These are phyloP conservation scores for Tolypocladium capitatum DNA, from an alignment of 2,329 filamentous ascomycete species.

Conservation along the genomic window DNA sequence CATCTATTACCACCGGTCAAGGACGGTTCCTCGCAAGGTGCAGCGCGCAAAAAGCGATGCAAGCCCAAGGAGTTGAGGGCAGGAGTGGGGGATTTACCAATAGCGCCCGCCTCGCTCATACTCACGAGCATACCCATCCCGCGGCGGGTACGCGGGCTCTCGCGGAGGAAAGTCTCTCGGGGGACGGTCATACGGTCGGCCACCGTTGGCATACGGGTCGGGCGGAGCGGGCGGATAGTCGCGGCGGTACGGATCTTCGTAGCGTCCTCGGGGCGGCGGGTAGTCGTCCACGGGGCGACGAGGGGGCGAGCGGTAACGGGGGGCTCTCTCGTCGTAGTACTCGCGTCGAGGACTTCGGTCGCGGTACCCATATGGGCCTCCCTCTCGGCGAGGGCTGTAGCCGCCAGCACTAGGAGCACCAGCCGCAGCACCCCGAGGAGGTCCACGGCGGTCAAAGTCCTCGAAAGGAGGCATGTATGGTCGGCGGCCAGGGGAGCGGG, in stretches of 20 bases:
- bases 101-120: slow-evolving; percentile 38
- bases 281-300: slow-evolving; percentile 72
- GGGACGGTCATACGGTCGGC: slow-evolving; percentile 42
- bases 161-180: slow-evolving; percentile 37
- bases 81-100: slow-evolving; percentile 26
- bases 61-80: slow-evolving; percentile 7
- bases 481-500: slow-evolving; percentile 57
- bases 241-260: slow-evolving; percentile 66
- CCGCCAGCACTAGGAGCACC: slow-evolving; percentile 35
- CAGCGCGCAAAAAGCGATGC: background rate
- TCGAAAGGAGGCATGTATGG: slow-evolving; percentile 58
- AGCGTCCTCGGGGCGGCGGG: slow-evolving; percentile 50
- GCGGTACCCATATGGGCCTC: slow-evolving; percentile 62
- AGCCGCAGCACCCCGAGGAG: slow-evolving; percentile 48
- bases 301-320: slow-evolving; percentile 65
- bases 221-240: slow-evolving; percentile 53
- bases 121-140: slow-evolving; percentile 30
- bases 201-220: slow-evolving; percentile 46
- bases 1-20: slow-evolving; percentile 24
- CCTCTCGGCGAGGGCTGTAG: slow-evolving; percentile 66
- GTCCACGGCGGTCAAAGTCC: slow-evolving; percentile 71
- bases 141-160: slow-evolving; percentile 23
- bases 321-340: slow-evolving; percentile 75
- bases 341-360: slow-evolving; percentile 76
- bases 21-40: slow-evolving; percentile 16